Percentiles rank a stretch among this genome's conserved stretches.
Evolutionary conservation across 1,139 yeast genomes (phyloP).

Genomic region (Protomyces inouyei): DNA sequence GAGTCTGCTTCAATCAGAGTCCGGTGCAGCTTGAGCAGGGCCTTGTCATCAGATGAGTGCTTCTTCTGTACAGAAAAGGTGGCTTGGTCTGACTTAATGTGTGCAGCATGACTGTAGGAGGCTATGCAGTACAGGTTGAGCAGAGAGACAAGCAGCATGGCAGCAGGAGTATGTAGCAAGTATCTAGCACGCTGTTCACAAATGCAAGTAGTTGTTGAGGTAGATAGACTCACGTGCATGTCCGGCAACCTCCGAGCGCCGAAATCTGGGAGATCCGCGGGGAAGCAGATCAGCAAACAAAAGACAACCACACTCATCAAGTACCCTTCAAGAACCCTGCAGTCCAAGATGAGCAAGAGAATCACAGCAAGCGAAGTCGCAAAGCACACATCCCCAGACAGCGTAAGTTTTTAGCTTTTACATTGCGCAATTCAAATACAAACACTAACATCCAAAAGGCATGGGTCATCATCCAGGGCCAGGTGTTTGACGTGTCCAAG

Average conservation of each 20-base stretch:
- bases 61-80: background rate
- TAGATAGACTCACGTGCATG: no score
- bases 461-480: conserved; percentile 83
- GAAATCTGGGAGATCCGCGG: no score
- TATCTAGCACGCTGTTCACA: no score
- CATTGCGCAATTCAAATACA: background rate
- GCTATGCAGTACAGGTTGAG: no score
- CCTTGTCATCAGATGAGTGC: background rate
- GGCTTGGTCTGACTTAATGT: background rate
- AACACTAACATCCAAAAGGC: background rate
- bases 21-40: conserved; percentile 8
- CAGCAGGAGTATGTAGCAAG: no score
- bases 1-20: conserved; percentile 17
- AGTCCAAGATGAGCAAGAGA: background rate
- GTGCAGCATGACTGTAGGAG: no score
- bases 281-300: no score
- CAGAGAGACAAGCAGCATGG: no score
- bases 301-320: no score
- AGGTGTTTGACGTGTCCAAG: conserved; percentile 76
- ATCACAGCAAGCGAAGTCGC: background rate
- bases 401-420: background rate
- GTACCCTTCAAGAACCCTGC: background rate
- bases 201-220: no score
- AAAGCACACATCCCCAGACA: background rate
- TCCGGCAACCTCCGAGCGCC: no score